Percentiles rank a stretch among this genome's conserved stretches.
These are phyloP conservation scores for Cephaloascus fragrans DNA, from an alignment of 805 yeast species.

Conservation along the genomic window DNA sequence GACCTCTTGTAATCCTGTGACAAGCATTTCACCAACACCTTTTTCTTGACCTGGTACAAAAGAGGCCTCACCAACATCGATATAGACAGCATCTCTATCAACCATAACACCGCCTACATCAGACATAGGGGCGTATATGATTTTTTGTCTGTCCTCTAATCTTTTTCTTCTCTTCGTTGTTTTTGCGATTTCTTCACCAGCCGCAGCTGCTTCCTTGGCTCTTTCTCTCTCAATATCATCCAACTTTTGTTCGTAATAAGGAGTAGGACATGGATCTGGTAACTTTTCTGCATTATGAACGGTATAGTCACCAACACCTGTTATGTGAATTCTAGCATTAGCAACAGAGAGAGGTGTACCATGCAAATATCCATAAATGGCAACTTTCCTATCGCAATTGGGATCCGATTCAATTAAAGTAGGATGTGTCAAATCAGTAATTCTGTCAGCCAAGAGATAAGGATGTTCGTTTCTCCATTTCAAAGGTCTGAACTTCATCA, in stretches of 20 bases:
- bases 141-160: constrained; percentile 87
- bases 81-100: constrained; percentile 95
- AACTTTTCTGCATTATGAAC: constrained; percentile 73
- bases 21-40: constrained; percentile 83
- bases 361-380: constrained; percentile 88
- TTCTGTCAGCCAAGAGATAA: constrained; percentile 80
- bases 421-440: constrained; percentile 93
- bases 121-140: constrained; percentile 98
- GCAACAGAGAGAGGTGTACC: constrained; percentile 75
- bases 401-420: constrained; percentile 65
- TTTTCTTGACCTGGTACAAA: constrained; percentile 57
- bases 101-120: constrained; percentile 98
- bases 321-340: constrained; percentile 78
- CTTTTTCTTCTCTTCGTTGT: constrained; percentile 69
- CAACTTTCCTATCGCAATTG: constrained; percentile 81
- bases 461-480: constrained; percentile 99
- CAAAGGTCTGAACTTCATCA: constrained; percentile 97
- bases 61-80: constrained; percentile 60
- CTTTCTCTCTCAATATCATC: constrained; percentile 75
- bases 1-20: constrained; percentile 71
- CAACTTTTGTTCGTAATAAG: constrained; percentile 75
- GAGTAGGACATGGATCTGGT: constrained; percentile 99
- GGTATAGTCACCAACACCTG: constrained; percentile 89
- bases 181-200: constrained; percentile 43
- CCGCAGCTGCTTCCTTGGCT: constrained; percentile 53